Evolutionary conservation across 2,329 filamentous ascomycete genomes (phyloP).

Genomic region (Sclerotinia subarctica): DNA sequence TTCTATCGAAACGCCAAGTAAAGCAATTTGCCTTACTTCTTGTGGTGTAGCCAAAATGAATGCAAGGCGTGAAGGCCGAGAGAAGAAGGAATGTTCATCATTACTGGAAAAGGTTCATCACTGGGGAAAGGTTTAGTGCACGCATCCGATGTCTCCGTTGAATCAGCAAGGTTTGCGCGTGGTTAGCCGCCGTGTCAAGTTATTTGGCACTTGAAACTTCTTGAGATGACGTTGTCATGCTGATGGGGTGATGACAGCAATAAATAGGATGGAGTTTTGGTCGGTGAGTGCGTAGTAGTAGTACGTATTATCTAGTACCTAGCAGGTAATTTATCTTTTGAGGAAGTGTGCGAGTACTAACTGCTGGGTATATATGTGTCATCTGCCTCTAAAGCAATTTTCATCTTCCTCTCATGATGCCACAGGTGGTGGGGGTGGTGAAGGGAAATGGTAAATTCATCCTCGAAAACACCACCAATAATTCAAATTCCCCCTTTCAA

Average conservation of each 20-base stretch:
- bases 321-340: no score
- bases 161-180: not conserved
- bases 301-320: no score
- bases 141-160: not conserved
- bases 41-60: not conserved
- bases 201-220: not conserved
- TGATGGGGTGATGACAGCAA: not conserved
- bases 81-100: not conserved
- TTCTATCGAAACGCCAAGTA: not conserved
- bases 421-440: not conserved
- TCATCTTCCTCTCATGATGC: not conserved
- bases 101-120: not conserved
- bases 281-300: not conserved
- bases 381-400: not conserved
- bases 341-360: no score
- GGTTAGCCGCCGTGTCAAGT: conserved; percentile 2
- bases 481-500: not conserved
- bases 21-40: not conserved
- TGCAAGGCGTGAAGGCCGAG: not conserved
- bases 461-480: not conserved
- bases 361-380: not conserved
- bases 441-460: not conserved
- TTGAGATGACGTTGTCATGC: not conserved
- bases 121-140: not conserved
- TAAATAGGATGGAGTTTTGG: not conserved